A percentile compares a stretch with the other conserved stretches of the same genome.
Evolutionary conservation across 257 asterid genomes (phyloP).

Genomic region (Ilex aquifolium): DNA sequence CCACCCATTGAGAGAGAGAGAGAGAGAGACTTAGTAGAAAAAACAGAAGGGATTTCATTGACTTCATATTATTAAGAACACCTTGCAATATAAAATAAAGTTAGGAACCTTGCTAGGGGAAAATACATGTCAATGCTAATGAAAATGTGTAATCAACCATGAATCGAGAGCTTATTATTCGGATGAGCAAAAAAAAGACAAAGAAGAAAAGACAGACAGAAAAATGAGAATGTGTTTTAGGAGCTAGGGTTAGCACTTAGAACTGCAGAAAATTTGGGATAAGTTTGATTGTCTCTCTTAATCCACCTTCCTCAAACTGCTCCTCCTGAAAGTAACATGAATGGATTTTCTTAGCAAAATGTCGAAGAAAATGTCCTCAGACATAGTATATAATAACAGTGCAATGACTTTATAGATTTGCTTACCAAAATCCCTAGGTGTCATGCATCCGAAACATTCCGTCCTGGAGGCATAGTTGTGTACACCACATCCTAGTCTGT

Average conservation of each 20-base stretch:
- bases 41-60: neutral
- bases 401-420: neutral
- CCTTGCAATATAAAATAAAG: neutral
- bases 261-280: neutral
- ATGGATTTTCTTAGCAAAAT: neutral
- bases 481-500: conserved; percentile 61
- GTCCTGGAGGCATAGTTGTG: conserved; percentile 77
- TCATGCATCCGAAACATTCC: conserved; percentile 66
- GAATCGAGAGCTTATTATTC: too few relatives aligned
- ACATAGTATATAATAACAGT: neutral
- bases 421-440: conserved; percentile 56
- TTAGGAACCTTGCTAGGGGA: neutral
- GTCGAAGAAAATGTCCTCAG: neutral
- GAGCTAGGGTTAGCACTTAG: neutral
- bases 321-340: conserved; percentile 15
- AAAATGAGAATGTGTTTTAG: neutral
- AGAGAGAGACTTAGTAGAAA: too few relatives aligned
- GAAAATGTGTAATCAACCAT: neutral
- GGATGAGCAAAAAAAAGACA: neutral
- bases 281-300: neutral
- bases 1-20: too few relatives aligned
- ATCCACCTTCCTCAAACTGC: conserved; percentile 14
- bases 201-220: neutral
- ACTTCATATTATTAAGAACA: neutral
- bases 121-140: neutral